A percentile compares a stretch with the other conserved stretches of the same genome.
Conservation (phyloP, 495 filamentous ascomycete genomes). For the Neurospora sp. region DNA sequence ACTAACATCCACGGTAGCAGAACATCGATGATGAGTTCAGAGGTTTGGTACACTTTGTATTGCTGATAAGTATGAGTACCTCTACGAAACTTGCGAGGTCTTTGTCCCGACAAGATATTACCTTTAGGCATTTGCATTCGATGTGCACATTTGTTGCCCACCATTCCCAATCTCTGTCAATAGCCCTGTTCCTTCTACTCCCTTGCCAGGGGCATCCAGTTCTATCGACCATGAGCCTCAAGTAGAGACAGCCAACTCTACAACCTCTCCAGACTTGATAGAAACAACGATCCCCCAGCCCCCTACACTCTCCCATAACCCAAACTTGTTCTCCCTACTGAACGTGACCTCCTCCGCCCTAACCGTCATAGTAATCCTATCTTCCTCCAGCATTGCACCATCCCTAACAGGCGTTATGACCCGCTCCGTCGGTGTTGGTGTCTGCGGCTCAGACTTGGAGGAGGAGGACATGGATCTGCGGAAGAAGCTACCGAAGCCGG, state of each 20-base stretch:
- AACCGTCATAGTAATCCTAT: slow-evolving; percentile 27
- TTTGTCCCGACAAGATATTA: no score
- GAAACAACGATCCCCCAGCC: slow-evolving; percentile 41
- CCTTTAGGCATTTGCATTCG: no score
- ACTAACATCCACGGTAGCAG: no score
- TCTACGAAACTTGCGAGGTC: no score
- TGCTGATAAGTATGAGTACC: no score
- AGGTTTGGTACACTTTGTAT: no score
- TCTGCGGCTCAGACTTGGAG: background rate
- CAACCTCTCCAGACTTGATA: slow-evolving; percentile 9
- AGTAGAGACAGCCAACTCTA: background rate
- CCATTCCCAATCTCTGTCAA: no score
- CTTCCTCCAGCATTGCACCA: slow-evolving; percentile 1
- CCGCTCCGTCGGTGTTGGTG: background rate
- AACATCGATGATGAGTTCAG: no score
- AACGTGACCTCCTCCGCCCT: slow-evolving; percentile 43
- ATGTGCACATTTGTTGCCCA: no score
- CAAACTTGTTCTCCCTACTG: slow-evolving; percentile 41
- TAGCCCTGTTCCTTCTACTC: no score
- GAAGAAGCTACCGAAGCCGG: background rate
- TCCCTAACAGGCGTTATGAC: background rate
- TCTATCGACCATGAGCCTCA: no score
- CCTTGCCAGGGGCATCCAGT: no score
- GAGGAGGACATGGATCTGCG: background rate
- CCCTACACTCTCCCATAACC: slow-evolving; percentile 38